Percentiles rank a stretch among this genome's conserved stretches.
phyloP scores from a whole-genome alignment of 495 filamentous ascomycete genomes.

The Cercophora scortea region DNA sequence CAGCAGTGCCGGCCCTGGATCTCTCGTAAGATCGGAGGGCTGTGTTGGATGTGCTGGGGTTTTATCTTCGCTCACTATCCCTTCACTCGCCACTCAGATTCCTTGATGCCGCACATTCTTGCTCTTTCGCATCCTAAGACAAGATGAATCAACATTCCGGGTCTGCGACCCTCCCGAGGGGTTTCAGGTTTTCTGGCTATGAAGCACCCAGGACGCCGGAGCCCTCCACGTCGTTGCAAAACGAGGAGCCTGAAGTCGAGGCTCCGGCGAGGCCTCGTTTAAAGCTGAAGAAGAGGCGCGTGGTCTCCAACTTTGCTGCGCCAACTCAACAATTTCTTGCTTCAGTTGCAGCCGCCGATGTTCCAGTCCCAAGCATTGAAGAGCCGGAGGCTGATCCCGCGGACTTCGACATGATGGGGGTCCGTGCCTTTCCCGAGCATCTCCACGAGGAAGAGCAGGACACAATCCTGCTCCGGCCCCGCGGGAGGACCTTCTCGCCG shows the following conservation, averaged over 20 bases:
- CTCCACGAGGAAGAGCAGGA: slow-evolving; percentile 21
- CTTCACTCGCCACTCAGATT: slow-evolving; percentile 1
- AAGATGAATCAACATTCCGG: slow-evolving; percentile 38
- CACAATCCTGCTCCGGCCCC: slow-evolving; percentile 20
- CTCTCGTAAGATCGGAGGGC: background rate
- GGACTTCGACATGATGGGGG: slow-evolving; percentile 27
- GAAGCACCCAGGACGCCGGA: slow-evolving; percentile 39
- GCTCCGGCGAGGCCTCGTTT: slow-evolving; percentile 37
- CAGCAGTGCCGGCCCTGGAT: background rate
- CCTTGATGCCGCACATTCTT: slow-evolving; percentile 24
- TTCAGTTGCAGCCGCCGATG: slow-evolving; percentile 48
- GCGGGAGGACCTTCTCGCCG: slow-evolving; percentile 27
- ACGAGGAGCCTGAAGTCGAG: slow-evolving; percentile 26
- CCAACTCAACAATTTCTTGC: slow-evolving; percentile 50
- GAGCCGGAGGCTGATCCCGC: slow-evolving; percentile 20
- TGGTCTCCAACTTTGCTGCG: slow-evolving; percentile 37
- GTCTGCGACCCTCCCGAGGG: slow-evolving; percentile 31
- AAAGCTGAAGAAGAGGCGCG: slow-evolving; percentile 39
- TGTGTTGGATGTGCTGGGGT: slow-evolving; percentile 1
- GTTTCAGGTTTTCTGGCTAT: slow-evolving; percentile 27
- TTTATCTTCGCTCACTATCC: slow-evolving; percentile 7
- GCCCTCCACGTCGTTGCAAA: slow-evolving; percentile 16
- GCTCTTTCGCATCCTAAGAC: slow-evolving; percentile 7
- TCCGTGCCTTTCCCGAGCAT: slow-evolving; percentile 16
- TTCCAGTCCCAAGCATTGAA: slow-evolving; percentile 50